Conservation (phyloP, 345 rosid genomes). For the Eucalyptus regnans region DNA sequence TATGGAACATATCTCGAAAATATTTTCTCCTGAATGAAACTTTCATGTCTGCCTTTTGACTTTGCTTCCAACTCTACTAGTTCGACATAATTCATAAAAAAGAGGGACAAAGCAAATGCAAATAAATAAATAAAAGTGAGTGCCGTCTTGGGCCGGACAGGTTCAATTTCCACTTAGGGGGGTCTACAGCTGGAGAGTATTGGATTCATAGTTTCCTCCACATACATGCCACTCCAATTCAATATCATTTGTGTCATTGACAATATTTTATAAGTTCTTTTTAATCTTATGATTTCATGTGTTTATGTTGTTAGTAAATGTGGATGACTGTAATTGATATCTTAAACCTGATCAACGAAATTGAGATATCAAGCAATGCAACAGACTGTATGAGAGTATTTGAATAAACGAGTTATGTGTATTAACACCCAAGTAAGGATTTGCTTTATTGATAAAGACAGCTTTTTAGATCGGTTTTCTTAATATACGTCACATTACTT, state of each 20-base stretch:
- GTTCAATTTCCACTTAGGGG: not conserved
- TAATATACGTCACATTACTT: fast-evolving
- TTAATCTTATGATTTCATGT: not conserved
- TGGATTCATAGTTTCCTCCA: not conserved
- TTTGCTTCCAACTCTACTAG: not conserved
- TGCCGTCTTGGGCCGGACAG: not conserved
- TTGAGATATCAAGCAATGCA: not conserved
- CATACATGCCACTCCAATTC: not conserved
- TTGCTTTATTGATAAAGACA: not conserved
- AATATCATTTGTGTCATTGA: not conserved
- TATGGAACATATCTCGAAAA: not conserved
- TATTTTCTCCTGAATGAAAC: not conserved
- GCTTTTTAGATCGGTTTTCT: not conserved
- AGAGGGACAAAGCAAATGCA: not conserved
- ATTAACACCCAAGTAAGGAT: not conserved
- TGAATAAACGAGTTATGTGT: not conserved
- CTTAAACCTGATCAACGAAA: fast-evolving
- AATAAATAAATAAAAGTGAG: not conserved
- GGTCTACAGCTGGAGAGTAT: not conserved
- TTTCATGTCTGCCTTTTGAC: not conserved
- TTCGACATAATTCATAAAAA: not conserved
- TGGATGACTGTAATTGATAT: not conserved
- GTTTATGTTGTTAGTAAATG: not conserved
- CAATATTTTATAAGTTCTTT: not conserved
- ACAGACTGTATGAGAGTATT: fast-evolving